phyloP scores from a whole-genome alignment of 257 asterid genomes.

The Cordia subcordata region DNA sequence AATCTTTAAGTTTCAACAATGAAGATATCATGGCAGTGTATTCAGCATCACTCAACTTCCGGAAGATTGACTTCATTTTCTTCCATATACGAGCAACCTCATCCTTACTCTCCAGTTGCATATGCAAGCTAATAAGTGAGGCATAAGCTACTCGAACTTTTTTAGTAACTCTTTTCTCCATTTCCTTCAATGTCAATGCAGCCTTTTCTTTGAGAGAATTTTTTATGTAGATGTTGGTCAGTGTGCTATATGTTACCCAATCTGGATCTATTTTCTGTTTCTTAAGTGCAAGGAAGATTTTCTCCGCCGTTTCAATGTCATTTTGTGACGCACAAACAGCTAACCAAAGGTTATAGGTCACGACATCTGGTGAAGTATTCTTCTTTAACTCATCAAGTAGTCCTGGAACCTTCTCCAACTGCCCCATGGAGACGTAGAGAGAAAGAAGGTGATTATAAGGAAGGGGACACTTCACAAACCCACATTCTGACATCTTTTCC shows the following conservation, averaged over 20 bases:
- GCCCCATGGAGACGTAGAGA: slow-evolving; percentile 58
- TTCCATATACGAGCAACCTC: slow-evolving; percentile 70
- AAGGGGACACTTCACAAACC: slow-evolving; percentile 57
- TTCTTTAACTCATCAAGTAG: slow-evolving; percentile 58
- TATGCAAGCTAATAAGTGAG: slow-evolving; percentile 76
- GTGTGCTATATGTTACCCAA: slow-evolving; percentile 91
- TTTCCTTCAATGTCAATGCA: slow-evolving; percentile 54
- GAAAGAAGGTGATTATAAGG: slow-evolving; percentile 91
- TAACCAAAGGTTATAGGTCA: slow-evolving; percentile 77
- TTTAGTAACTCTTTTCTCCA: slow-evolving; percentile 68
- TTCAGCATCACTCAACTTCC: slow-evolving; percentile 67
- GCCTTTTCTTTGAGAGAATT: slow-evolving; percentile 71
- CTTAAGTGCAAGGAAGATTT: slow-evolving; percentile 49
- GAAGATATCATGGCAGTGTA: slow-evolving; percentile 75
- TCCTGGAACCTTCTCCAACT: slow-evolving; percentile 58
- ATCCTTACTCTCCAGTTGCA: slow-evolving; percentile 43
- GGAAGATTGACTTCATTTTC: slow-evolving; percentile 59
- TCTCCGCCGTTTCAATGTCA: slow-evolving; percentile 63
- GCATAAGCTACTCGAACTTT: slow-evolving; percentile 61
- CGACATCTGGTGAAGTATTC: slow-evolving; percentile 68
- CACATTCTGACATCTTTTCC: slow-evolving; percentile 78
- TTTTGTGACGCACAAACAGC: slow-evolving; percentile 64
- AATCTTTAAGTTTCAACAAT: slow-evolving; percentile 53
- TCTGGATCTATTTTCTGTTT: slow-evolving; percentile 71
- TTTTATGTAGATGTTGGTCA: slow-evolving; percentile 71